phyloP scores from a whole-genome alignment of 306 rosid species.

The Sechiopsis laciniata region DNA sequence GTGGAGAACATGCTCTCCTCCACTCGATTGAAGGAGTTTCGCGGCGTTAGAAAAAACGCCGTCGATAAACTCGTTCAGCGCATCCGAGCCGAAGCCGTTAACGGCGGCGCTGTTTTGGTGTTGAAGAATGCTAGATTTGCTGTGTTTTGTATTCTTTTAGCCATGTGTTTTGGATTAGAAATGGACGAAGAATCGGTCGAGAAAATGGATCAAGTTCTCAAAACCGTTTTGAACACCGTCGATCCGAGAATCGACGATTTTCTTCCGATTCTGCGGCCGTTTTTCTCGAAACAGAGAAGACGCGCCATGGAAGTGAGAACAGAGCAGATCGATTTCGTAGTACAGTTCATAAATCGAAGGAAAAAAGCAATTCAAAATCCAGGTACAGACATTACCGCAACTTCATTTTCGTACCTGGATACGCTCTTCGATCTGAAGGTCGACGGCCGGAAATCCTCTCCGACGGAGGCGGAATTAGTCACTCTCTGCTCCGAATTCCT shows the following conservation, averaged over 20 bases:
- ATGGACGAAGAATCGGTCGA: constrained; percentile 65
- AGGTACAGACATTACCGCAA: constrained; percentile 54
- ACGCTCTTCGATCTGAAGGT: constrained; percentile 23
- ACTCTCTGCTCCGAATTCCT: constrained; percentile 27
- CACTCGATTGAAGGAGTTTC: constrained; percentile 57
- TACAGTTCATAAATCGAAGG: constrained; percentile 54
- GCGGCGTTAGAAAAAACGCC: constrained; percentile 47
- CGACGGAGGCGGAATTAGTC: constrained; percentile 16
- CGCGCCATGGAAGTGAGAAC: constrained; percentile 52
- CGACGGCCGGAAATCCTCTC: constrained; percentile 7
- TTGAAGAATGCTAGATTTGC: constrained; percentile 72
- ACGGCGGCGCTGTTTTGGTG: constrained; percentile 53
- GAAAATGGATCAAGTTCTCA: constrained; percentile 66
- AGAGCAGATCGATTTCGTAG: constrained; percentile 53
- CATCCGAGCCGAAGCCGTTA: constrained; percentile 51
- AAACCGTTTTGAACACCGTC: constrained; percentile 49
- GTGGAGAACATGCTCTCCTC: constrained; percentile 96
- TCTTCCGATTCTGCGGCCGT: constrained; percentile 63
- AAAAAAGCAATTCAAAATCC: constrained; percentile 57
- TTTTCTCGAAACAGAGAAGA: constrained; percentile 77
- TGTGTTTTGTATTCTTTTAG: constrained; percentile 62
- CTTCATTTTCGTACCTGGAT: constrained; percentile 44
- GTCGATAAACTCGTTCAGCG: constrained; percentile 57
- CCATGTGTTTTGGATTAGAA: constrained; percentile 85
- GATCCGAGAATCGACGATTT: constrained; percentile 84